Percentiles rank a stretch among this genome's conserved stretches.
Evolutionary conservation across 257 asterid species (phyloP).

Genomic region (Penstemon davidsonii): DNA sequence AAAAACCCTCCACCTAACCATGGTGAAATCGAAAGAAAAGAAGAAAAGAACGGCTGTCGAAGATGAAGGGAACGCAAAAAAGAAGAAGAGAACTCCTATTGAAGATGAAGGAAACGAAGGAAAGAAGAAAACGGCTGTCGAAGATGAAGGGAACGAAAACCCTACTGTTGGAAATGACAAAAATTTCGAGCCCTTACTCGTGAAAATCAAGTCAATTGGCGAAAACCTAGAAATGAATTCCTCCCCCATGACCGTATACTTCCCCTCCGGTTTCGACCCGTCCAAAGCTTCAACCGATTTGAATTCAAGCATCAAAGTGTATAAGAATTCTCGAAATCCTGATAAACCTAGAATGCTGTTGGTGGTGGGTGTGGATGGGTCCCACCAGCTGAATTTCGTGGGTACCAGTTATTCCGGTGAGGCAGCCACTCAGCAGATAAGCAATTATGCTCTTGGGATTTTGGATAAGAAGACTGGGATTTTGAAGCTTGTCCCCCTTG

Average conservation of each 20-base stretch:
- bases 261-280: conserved; percentile 68
- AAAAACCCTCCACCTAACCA: not conserved
- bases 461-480: conserved; percentile 62
- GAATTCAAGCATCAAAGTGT: conserved; percentile 40
- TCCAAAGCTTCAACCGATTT: conserved; percentile 24
- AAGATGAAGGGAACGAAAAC: not conserved
- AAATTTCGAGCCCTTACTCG: conserved; percentile 23
- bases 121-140: too few species aligned
- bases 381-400: conserved; percentile 56
- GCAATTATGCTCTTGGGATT: conserved; percentile 70
- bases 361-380: conserved; percentile 53
- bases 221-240: conserved; percentile 41
- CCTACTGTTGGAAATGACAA: conserved; percentile 19
- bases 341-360: conserved; percentile 56
- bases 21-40: conserved; percentile 42
- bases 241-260: conserved; percentile 68
- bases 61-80: conserved; percentile 1
- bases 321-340: conserved; percentile 41
- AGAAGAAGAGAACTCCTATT: too few species aligned
- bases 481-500: conserved; percentile 66
- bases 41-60: conserved; percentile 21
- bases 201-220: conserved; percentile 37
- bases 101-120: too few species aligned
- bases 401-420: conserved; percentile 79
- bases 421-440: conserved; percentile 62